A percentile compares a stretch with the other conserved stretches of the same genome.
Evolutionary conservation across 2,329 filamentous ascomycete genomes (phyloP).

Genomic region (Colletotrichum graminicola): DNA sequence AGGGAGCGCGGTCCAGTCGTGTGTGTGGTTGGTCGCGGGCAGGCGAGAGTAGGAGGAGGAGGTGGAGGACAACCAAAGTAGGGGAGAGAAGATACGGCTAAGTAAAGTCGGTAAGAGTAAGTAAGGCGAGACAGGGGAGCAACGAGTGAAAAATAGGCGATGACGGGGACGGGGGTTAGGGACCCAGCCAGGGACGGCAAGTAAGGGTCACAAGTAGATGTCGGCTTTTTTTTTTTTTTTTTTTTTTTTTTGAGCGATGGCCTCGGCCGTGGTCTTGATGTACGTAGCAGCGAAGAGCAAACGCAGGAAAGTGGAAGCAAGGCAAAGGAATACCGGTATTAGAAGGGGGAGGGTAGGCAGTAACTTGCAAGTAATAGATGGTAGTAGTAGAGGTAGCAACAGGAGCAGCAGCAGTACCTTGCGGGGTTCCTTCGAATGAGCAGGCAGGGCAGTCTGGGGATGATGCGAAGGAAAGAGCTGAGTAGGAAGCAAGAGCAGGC

Average conservation of each 20-base stretch:
- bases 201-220: slow-evolving; percentile 29
- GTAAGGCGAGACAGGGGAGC: slow-evolving; percentile 26
- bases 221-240: slow-evolving; percentile 40
- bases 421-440: slow-evolving; percentile 7
- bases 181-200: slow-evolving; percentile 28
- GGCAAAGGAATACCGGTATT: slow-evolving; percentile 24
- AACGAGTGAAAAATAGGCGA: slow-evolving; percentile 16
- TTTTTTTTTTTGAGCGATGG: slow-evolving; percentile 23
- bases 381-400: background rate
- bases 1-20: slow-evolving; percentile 2
- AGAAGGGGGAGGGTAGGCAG: slow-evolving; percentile 6
- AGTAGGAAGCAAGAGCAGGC: background rate
- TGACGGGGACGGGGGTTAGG: background rate
- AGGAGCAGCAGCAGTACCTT: background rate
- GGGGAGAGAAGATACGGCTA: too few species aligned
- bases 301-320: slow-evolving; percentile 36
- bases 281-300: slow-evolving; percentile 5
- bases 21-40: slow-evolving; percentile 13
- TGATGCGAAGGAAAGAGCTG: background rate
- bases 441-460: background rate
- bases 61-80: background rate
- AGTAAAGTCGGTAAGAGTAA: slow-evolving; percentile 14
- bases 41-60: slow-evolving; percentile 4
- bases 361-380: background rate
- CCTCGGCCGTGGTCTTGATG: slow-evolving; percentile 36